A percentile compares a stretch with the other conserved stretches of the same genome.
phyloP scores from a whole-genome alignment of 768 basidiomycete genomes.

The Hericium coralloides region DNA sequence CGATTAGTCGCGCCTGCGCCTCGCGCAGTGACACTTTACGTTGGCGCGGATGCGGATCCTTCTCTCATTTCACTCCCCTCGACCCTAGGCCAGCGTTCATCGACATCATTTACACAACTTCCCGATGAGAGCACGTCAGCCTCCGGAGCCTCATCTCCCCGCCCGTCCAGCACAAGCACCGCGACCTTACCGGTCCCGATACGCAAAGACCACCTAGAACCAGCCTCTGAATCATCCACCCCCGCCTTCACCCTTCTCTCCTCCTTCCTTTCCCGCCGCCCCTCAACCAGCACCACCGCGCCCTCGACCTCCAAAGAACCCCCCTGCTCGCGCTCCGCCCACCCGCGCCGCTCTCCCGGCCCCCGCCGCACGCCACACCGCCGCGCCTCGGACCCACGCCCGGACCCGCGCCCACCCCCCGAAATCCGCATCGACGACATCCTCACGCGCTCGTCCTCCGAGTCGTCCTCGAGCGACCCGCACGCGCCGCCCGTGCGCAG shows the following conservation, averaged over 20 bases:
- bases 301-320: neutral
- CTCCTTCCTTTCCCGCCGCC: constrained; percentile 31
- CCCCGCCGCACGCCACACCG: neutral
- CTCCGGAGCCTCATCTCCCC: neutral
- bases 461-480: constrained; percentile 45
- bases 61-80: constrained; percentile 54
- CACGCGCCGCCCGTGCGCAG: constrained; percentile 51
- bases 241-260: constrained; percentile 58
- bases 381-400: constrained; percentile 15
- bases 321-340: neutral
- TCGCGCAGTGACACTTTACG: constrained; percentile 66
- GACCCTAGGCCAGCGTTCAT: constrained; percentile 53
- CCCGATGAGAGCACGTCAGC: constrained; percentile 12
- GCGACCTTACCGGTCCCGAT: neutral
- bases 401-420: constrained; percentile 19
- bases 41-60: constrained; percentile 46
- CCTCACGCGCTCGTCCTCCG: constrained; percentile 20
- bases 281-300: constrained; percentile 9
- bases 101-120: constrained; percentile 6
- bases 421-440: constrained; percentile 38
- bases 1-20: constrained; percentile 60
- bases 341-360: neutral
- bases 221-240: constrained; percentile 25
- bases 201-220: neutral
- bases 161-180: neutral